Evolutionary conservation across 1,139 yeast species (phyloP), one percentile per base, ranked within the genome.

Genomic region (Citeromyces hawaiiensis): DNA sequence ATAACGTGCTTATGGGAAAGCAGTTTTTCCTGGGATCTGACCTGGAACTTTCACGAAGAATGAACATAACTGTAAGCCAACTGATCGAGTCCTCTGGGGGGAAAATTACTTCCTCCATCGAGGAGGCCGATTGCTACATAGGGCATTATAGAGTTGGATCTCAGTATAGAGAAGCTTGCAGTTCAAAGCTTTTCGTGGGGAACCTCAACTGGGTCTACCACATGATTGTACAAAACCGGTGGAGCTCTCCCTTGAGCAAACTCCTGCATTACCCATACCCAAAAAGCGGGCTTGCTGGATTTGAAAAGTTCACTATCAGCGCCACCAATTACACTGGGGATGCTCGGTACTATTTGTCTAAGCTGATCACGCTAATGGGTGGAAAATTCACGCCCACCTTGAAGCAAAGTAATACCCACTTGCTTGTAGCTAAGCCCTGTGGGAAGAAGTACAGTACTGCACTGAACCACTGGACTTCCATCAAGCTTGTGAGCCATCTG

Each of bases 271-370:
- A 76, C 49, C 96, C 97, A 0, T 60, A 67, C n/a, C 85, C 82
- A 1, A 50, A 54, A 35, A 56, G 57, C 11, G 76, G 76, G 2
- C 47, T 85, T 27, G 58, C 69, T 9, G 73, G 64, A 8, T 68
- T 83, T 64, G 59, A 63, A 18, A 66, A 69, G 13, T 57, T 74
- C 36, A 60, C 66, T 11, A 71, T 86, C 8, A 70, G 87, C 4
- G 71, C 85, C 4, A 79, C 96, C 0, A 85, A 85, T 50, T 87
- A 83, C 53, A 72, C 83, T 18, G 96, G 96, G 0, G 93, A 82
- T 49, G 82, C 94, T 0, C 64, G 98, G 35, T 60, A 64, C 16
- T 88, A 85, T 50, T 60, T 91, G 31, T 74, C 78, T 38, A 66
- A 67, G 39, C 61, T 91, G n/a, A 72, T 83, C 7, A 63, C 66